Conservation (phyloP, 2,329 filamentous ascomycete genomes). For the Claviceps arundinis region DNA sequence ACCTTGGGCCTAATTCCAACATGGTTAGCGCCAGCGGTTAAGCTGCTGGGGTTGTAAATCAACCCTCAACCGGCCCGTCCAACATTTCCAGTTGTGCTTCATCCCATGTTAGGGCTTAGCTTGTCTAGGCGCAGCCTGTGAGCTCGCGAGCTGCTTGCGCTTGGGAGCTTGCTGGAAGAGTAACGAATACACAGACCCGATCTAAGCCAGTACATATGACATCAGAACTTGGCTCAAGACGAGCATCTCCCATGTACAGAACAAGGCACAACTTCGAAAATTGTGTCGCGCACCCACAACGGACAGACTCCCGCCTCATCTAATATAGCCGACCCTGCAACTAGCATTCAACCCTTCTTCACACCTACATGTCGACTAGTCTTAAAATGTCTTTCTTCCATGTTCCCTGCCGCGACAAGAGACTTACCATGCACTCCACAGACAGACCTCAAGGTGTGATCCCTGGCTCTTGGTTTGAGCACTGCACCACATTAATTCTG, state of each 20-base stretch:
- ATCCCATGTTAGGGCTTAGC: conserved; percentile 1
- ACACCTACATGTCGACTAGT: conserved; percentile 10
- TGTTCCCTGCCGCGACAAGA: conserved; percentile 3
- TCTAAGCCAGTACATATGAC: background rate
- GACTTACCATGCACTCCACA: conserved; percentile 6
- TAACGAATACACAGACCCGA: background rate
- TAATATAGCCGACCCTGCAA: conserved; percentile 18
- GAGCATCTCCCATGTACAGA: too few species aligned
- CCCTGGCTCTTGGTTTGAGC: conserved; percentile 2
- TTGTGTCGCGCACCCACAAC: background rate
- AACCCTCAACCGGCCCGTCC: background rate
- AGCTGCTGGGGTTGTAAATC: background rate
- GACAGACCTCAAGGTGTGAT: conserved; percentile 11
- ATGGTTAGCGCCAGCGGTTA: background rate
- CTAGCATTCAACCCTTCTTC: conserved; percentile 13
- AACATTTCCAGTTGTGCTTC: conserved; percentile 1
- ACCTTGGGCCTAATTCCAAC: background rate
- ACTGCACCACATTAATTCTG: background rate
- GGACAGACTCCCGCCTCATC: conserved; percentile 2
- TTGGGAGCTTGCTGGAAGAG: too few species aligned
- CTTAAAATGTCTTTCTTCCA: conserved; percentile 2
- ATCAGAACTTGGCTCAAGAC: background rate
- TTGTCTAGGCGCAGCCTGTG: background rate
- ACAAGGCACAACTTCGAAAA: background rate
- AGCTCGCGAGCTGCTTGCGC: background rate